Evolutionary conservation across 2,329 filamentous ascomycete genomes (phyloP).

Genomic region (Rhinocladiella mackenziei): DNA sequence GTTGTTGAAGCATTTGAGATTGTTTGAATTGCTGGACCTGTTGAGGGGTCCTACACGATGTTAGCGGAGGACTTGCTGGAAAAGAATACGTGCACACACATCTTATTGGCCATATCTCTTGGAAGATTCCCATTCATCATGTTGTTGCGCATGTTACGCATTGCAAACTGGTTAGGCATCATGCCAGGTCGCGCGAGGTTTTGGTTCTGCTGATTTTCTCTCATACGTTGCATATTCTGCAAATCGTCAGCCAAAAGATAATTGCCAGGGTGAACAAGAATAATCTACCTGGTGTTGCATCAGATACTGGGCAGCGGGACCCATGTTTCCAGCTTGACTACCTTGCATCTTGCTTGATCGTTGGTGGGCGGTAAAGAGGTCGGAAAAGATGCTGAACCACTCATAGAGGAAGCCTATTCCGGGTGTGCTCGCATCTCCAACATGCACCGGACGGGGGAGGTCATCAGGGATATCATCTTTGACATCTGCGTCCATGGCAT

Average conservation of each 20-base stretch:
- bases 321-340: conserved; percentile 19
- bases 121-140: conserved; percentile 26
- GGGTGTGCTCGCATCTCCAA: conserved; percentile 65
- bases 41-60: conserved; percentile 25
- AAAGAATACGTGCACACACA: conserved; percentile 16
- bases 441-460: conserved; percentile 58
- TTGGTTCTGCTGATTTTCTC: conserved; percentile 72
- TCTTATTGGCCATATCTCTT: conserved; percentile 22
- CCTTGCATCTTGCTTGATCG: conserved; percentile 60
- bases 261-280: conserved; percentile 11
- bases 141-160: conserved; percentile 45
- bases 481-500: conserved; percentile 75
- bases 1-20: conserved; percentile 63
- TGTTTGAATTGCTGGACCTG: conserved; percentile 26
- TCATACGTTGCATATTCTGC: conserved; percentile 45
- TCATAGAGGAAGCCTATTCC: conserved; percentile 70
- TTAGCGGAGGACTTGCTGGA: conserved; percentile 5
- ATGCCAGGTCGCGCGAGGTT: conserved; percentile 63
- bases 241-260: conserved; percentile 17
- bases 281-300: conserved; percentile 71
- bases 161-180: conserved; percentile 58
- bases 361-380: conserved; percentile 82
- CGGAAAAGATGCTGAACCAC: conserved; percentile 98
- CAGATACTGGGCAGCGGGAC: conserved; percentile 66
- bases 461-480: conserved; percentile 78